These are phyloP conservation scores for Celoporthe dispersa DNA, from an alignment of 2,329 filamentous ascomycete species.

Conservation along the genomic window DNA sequence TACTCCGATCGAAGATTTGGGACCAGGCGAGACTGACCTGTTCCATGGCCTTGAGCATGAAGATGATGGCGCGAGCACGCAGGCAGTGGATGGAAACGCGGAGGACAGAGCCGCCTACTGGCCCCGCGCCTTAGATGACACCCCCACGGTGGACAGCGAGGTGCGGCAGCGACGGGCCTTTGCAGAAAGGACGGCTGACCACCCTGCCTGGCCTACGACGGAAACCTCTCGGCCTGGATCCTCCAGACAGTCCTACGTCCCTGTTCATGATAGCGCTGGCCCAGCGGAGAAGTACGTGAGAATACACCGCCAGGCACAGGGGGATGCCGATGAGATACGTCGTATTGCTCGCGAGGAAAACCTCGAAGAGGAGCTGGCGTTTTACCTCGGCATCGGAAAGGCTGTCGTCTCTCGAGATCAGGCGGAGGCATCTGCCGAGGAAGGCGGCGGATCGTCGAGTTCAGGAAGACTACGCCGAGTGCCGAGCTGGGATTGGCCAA, in stretches of 20 bases:
- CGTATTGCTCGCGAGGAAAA: slow-evolving; percentile 65
- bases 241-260: not conserved
- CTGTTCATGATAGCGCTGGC: not conserved
- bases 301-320: slow-evolving; percentile 63
- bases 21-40: slow-evolving; percentile 15
- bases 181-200: not conserved
- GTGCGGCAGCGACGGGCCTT: slow-evolving; percentile 7
- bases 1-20: slow-evolving; percentile 16
- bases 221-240: not conserved
- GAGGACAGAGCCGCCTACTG: slow-evolving; percentile 9
- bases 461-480: slow-evolving; percentile 12
- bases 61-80: slow-evolving; percentile 16
- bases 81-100: slow-evolving; percentile 15
- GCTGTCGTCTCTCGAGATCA: slow-evolving; percentile 36
- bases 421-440: slow-evolving; percentile 8
- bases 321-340: slow-evolving; percentile 62
- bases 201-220: not conserved
- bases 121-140: not conserved
- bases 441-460: slow-evolving; percentile 16
- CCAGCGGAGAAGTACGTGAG: slow-evolving; percentile 46
- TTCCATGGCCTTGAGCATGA: slow-evolving; percentile 22
- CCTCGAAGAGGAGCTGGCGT: slow-evolving; percentile 60
- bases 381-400: slow-evolving; percentile 61
- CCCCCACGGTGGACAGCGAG: not conserved
- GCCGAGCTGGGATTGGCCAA: slow-evolving; percentile 29